A percentile compares a stretch with the other conserved stretches of the same genome.
Conservation (phyloP, 2,329 filamentous ascomycete species). For the Fusarium torulosum region DNA sequence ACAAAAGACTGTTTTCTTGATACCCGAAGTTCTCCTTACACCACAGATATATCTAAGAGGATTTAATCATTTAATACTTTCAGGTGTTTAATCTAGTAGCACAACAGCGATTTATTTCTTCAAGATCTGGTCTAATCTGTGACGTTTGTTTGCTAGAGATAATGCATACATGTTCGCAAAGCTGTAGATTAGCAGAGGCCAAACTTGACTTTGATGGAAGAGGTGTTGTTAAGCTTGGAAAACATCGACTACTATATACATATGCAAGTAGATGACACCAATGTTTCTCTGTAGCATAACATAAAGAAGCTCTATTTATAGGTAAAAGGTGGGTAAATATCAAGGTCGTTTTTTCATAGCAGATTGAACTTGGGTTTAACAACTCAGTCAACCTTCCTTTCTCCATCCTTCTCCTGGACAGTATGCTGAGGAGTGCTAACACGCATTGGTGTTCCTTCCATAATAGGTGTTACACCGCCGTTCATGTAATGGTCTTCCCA, state of each 20-base stretch:
- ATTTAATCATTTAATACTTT: fast-evolving
- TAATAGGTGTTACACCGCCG: conserved; percentile 32
- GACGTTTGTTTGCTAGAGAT: no score
- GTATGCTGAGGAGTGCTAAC: conserved; percentile 18
- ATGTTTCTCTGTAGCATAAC: no score
- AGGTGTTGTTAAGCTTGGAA: no score
- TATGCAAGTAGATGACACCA: no score
- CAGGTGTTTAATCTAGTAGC: no score
- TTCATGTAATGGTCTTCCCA: conserved; percentile 43
- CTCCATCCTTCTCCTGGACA: conserved; percentile 13
- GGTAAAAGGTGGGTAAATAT: neutral
- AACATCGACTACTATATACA: no score
- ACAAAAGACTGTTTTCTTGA: neutral
- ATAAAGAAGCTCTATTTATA: no score
- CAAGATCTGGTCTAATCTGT: no score
- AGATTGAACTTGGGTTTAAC: neutral
- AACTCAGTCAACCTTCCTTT: conserved; percentile 21
- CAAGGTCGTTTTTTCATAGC: neutral
- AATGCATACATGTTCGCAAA: no score
- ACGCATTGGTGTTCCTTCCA: conserved; percentile 29
- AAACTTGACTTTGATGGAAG: no score
- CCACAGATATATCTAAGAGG: neutral
- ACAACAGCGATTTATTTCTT: no score
- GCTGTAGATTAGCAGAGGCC: no score
- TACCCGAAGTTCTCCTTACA: conserved; percentile 6